Evolutionary conservation across 768 basidiomycete species (phyloP).

Genomic region (Hortiboletus campestris): DNA sequence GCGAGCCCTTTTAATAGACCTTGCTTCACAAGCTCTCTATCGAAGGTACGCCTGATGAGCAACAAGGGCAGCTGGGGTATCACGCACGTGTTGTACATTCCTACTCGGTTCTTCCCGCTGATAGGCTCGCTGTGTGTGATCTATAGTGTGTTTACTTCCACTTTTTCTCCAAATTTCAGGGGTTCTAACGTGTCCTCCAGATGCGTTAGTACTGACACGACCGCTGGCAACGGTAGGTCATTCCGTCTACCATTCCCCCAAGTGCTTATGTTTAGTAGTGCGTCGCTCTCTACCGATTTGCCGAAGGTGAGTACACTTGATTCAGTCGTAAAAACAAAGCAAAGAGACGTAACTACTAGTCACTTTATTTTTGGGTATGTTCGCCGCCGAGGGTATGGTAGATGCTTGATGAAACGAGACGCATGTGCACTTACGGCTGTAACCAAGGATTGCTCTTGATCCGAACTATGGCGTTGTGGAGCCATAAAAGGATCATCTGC

Average conservation of each 20-base stretch:
- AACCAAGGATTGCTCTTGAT: slow-evolving; percentile 12
- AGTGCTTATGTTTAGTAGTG: neutral
- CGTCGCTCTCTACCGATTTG: slow-evolving; percentile 5
- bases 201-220: neutral
- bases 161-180: neutral
- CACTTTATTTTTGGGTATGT: slow-evolving; percentile 4
- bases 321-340: neutral
- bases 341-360: neutral
- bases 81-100: slow-evolving; percentile 10
- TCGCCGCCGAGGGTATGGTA: slow-evolving; percentile 6
- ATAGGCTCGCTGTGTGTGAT: slow-evolving; percentile 1
- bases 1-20: too few relatives aligned
- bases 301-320: slow-evolving; percentile 1
- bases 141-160: slow-evolving; percentile 1
- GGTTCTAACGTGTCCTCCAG: neutral
- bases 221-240: neutral
- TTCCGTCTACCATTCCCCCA: neutral
- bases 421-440: neutral
- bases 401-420: neutral
- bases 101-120: slow-evolving; percentile 9
- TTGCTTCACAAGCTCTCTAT: neutral
- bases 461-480: slow-evolving; percentile 10
- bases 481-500: neutral
- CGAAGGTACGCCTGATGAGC: slow-evolving; percentile 5
- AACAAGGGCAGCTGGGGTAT: slow-evolving; percentile 3